Conservation (phyloP, 2,329 filamentous ascomycete genomes). For the Aspergillus pseudoviridinutans region DNA sequence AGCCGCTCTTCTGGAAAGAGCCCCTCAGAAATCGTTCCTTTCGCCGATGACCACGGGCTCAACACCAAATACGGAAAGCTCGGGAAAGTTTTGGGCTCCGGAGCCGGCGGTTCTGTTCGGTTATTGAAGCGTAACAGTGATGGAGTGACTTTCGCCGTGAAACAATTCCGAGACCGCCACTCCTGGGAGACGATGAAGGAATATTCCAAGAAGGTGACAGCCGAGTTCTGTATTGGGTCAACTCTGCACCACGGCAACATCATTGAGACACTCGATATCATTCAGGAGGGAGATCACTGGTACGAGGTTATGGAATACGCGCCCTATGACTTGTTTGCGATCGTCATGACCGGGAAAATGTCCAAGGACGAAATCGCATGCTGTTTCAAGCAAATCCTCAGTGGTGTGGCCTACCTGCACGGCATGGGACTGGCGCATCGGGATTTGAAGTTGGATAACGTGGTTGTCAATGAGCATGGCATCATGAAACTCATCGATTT, state of each 20-base stretch:
- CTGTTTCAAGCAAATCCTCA: conserved; percentile 89
- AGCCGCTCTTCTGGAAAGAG: conserved; percentile 51
- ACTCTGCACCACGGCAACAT: conserved; percentile 97
- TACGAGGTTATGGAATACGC: conserved; percentile 99
- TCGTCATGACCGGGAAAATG: conserved; percentile 99
- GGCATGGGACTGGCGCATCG: conserved; percentile 92
- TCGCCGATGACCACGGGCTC: conserved; percentile 88
- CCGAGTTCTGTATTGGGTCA: conserved; percentile 96
- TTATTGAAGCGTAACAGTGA: conserved; percentile 92
- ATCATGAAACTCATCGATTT: conserved; percentile 99
- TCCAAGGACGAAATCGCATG: conserved; percentile 84
- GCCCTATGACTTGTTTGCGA: conserved; percentile 91
- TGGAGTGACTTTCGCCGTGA: conserved; percentile 91
- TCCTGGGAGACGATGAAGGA: conserved; percentile 91
- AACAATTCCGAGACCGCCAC: conserved; percentile 90
- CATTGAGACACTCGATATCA: conserved; percentile 94
- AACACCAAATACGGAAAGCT: conserved; percentile 93
- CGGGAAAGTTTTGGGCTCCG: conserved; percentile 87
- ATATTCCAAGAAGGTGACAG: conserved; percentile 96
- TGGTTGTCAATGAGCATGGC: conserved; percentile 90
- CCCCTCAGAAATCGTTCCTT: conserved; percentile 62
- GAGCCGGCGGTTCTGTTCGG: conserved; percentile 89
- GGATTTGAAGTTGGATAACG: conserved; percentile 95
- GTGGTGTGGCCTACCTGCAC: conserved; percentile 90
- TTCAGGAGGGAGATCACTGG: conserved; percentile 91